Conservation (phyloP, 169 alveolate species). For the Plasmodium berghei region DNA sequence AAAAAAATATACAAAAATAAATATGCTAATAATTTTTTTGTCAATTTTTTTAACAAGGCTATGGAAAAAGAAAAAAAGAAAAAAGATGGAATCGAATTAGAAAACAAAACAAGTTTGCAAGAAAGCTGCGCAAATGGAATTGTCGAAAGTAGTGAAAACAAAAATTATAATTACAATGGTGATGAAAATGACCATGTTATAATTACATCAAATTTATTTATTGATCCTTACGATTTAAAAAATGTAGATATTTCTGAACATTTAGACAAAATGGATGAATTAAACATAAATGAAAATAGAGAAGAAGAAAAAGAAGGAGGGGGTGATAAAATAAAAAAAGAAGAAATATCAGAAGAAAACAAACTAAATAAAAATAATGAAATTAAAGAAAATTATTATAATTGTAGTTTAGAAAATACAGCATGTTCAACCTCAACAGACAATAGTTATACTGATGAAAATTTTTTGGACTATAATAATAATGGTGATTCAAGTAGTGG, state of each 20-base stretch:
- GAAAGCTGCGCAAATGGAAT: background rate
- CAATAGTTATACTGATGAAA: constrained; percentile 10
- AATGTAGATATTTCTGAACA: constrained; percentile 18
- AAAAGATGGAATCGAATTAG: background rate
- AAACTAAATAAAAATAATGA: background rate
- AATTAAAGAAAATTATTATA: background rate
- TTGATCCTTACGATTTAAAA: constrained; percentile 55
- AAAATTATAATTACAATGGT: no score
- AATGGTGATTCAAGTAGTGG: constrained; percentile 27
- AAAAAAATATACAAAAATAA: constrained; percentile 23
- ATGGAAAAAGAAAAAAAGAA: background rate
- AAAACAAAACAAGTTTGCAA: background rate
- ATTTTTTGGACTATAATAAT: constrained; percentile 2
- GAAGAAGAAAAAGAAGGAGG: background rate
- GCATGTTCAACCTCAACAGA: constrained; percentile 3
- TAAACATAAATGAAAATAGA: background rate
- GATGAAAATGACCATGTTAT: background rate
- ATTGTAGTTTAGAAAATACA: background rate
- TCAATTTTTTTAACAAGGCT: constrained; percentile 10
- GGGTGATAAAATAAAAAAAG: background rate
- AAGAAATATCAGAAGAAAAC: background rate
- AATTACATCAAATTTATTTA: constrained; percentile 2
- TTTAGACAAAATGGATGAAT: background rate
- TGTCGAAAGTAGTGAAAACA: background rate
- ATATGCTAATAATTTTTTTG: constrained; percentile 31